phyloP scores from a whole-genome alignment of 345 rosid genomes.

The Eucalyptus fibrosa region DNA sequence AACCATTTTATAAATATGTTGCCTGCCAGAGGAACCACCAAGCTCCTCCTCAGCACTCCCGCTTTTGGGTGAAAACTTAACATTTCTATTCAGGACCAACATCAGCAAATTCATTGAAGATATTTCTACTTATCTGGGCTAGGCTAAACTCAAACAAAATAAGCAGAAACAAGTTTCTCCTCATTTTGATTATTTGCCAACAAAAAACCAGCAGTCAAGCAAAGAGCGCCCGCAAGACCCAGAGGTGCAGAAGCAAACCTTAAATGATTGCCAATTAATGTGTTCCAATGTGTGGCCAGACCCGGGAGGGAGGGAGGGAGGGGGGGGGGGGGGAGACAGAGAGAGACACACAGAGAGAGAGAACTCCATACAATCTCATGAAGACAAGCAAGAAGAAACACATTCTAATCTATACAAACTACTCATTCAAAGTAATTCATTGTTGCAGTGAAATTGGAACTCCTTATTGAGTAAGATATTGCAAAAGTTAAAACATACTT shows the following conservation, averaged over 20 bases:
- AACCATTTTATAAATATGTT: not conserved
- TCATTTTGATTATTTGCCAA: not conserved
- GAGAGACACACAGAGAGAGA: not conserved
- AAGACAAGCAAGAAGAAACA: not conserved
- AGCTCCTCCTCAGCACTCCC: not conserved
- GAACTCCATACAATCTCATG: not conserved
- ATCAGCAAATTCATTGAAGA: not conserved
- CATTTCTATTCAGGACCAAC: not conserved
- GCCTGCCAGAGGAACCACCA: not conserved
- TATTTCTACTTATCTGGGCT: not conserved
- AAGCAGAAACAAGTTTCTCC: not conserved
- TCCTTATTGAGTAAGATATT: not conserved
- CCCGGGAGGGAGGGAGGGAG: not conserved
- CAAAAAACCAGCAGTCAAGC: not conserved
- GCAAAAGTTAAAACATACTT: conserved; percentile 30
- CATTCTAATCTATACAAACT: not conserved
- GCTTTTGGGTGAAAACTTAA: not conserved
- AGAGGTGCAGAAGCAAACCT: not conserved
- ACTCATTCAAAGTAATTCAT: not conserved
- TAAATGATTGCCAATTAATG: not conserved
- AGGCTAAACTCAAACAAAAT: not conserved
- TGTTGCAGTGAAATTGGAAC: not conserved
- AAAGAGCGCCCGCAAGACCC: not conserved
- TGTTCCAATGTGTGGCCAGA: not conserved
- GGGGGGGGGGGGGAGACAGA: fast-evolving